phyloP scores from a whole-genome alignment of 116 monocot species.

The Zostera marina region DNA sequence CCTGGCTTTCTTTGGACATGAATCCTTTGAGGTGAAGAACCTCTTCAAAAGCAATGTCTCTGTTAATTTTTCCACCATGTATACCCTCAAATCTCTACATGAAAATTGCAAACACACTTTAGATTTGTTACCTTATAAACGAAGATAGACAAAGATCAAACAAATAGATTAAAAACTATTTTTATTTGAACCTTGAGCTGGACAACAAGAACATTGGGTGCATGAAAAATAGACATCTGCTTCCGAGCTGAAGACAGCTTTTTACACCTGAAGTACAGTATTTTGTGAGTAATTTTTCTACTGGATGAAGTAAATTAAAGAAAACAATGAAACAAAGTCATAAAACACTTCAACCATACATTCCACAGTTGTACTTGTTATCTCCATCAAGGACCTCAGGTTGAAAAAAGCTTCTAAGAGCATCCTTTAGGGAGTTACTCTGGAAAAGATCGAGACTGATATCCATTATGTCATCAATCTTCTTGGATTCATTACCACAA shows the following conservation, averaged over 20 bases:
- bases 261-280: constrained; percentile 46
- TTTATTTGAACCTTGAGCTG: constrained; percentile 65
- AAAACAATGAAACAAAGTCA: not conserved
- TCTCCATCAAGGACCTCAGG: constrained; percentile 67
- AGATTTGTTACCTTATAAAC: not conserved
- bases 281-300: not conserved
- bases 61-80: constrained; percentile 73
- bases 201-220: constrained; percentile 94
- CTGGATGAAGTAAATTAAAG: not conserved
- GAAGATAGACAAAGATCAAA: constrained; percentile 4
- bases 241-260: constrained; percentile 73
- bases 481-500: constrained; percentile 75
- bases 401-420: constrained; percentile 66
- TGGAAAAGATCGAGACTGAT: constrained; percentile 82
- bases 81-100: constrained; percentile 87
- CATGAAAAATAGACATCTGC: constrained; percentile 70
- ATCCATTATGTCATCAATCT: constrained; percentile 95
- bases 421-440: constrained; percentile 57
- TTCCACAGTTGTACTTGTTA: constrained; percentile 82
- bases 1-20: constrained; percentile 64
- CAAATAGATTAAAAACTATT: not conserved
- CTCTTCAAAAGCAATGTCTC: constrained; percentile 85
- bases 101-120: constrained; percentile 1
- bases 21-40: constrained; percentile 51
- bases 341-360: constrained; percentile 16